Percentiles rank a stretch among this genome's conserved stretches.
Evolutionary conservation across 2,329 filamentous ascomycete species (phyloP).

Genomic region (Cytospora mali): DNA sequence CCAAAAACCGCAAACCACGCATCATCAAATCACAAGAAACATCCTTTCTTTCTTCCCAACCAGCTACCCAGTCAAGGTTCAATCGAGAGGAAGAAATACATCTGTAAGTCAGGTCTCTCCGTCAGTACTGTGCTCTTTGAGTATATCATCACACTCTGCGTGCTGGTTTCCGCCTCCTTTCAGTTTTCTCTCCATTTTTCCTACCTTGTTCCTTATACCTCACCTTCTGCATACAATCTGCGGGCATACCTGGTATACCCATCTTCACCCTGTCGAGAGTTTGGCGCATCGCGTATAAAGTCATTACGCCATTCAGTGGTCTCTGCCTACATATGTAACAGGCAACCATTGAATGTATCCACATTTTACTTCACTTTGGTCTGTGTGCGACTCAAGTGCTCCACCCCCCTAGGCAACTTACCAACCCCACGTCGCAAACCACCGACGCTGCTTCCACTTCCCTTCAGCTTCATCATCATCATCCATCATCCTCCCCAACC

Average conservation of each 20-base stretch:
- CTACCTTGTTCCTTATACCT: neutral
- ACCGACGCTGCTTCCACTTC: slow-evolving; percentile 13
- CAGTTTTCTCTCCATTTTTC: neutral
- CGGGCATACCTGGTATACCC: neutral
- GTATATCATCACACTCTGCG: neutral
- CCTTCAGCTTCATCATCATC: slow-evolving; percentile 13
- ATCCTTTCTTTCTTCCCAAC: neutral
- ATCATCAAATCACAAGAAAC: neutral
- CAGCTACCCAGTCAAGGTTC: neutral
- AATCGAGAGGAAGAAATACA: neutral
- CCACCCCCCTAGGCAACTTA: slow-evolving; percentile 17
- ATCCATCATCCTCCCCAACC: neutral
- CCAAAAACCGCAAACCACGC: no score
- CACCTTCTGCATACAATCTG: neutral
- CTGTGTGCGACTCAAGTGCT: slow-evolving; percentile 6
- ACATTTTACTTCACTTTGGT: neutral
- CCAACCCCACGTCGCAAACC: slow-evolving; percentile 20
- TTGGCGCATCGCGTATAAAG: no score
- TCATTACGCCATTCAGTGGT: neutral
- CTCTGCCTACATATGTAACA: neutral
- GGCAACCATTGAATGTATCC: neutral
- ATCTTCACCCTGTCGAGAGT: neutral
- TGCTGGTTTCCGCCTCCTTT: neutral
- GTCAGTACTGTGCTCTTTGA: neutral
- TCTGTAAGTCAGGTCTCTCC: neutral